Evolutionary conservation across 2,329 filamentous ascomycete genomes (phyloP).

Genomic region (Neoascochyta sp.): DNA sequence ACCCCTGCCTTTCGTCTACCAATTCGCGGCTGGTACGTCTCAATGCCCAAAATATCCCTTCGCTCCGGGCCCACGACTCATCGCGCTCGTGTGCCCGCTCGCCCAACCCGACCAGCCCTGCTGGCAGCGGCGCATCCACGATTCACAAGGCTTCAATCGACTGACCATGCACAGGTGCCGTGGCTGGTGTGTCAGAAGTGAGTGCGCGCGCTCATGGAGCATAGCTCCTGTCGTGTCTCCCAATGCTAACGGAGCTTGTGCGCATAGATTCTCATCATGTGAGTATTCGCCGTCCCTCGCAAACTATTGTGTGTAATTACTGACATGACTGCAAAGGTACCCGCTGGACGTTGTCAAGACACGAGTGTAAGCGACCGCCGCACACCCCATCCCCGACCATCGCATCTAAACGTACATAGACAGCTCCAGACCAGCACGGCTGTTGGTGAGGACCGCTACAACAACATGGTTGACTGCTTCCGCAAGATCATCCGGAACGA

Average conservation of each 20-base stretch:
- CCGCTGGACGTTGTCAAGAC: slow-evolving; percentile 98
- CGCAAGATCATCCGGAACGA: slow-evolving; percentile 94
- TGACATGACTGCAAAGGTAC: slow-evolving; percentile 62
- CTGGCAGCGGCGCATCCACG: slow-evolving; percentile 1
- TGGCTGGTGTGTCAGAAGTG: slow-evolving; percentile 97
- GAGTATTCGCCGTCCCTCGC: slow-evolving; percentile 16
- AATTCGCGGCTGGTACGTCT: slow-evolving; percentile 80
- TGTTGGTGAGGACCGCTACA: slow-evolving; percentile 79
- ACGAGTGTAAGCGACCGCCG: slow-evolving; percentile 67
- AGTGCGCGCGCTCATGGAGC: slow-evolving; percentile 35
- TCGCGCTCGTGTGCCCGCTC: slow-evolving; percentile 3
- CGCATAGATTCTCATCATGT: slow-evolving; percentile 81
- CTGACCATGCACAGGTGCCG: slow-evolving; percentile 61
- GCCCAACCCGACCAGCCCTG: slow-evolving; percentile 2
- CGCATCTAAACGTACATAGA: slow-evolving; percentile 48
- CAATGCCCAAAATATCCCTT: slow-evolving; percentile 25
- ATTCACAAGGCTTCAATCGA: background rate
- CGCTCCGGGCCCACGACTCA: slow-evolving; percentile 13
- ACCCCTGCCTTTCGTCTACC: slow-evolving; percentile 87
- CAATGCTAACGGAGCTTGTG: slow-evolving; percentile 25
- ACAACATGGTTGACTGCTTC: slow-evolving; percentile 97
- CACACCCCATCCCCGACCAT: slow-evolving; percentile 3
- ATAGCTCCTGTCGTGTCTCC: slow-evolving; percentile 8
- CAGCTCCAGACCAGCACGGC: slow-evolving; percentile 78
- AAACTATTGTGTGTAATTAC: background rate